Base-by-base conservation (phyloP, 306 rosid species). In the Pterocarpus macrocarpus region DNA sequence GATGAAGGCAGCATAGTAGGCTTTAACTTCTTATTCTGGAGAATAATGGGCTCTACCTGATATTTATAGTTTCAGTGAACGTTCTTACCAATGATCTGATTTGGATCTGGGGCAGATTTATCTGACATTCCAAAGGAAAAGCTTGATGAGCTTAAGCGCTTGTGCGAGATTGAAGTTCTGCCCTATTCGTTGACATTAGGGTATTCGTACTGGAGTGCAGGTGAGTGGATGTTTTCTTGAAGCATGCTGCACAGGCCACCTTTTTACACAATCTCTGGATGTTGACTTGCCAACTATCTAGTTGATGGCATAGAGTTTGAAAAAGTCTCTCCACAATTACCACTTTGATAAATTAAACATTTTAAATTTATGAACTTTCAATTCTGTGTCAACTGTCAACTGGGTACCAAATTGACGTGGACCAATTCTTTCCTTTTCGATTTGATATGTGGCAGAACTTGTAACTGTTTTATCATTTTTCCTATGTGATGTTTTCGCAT, bases 121-220 rank as follows among this genome's bases (percentile, higher is more conserved):
- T 89, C 93, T 1, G 91, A 87, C 78, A 87, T 93, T 73, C 98
- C 98, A 4, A 88, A 87, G 5, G 56, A 81, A 32, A 91, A 85
- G 85, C 83, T 90, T 82, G 86, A 86, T 32, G 93, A 93, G 82
- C 81, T 95, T 41, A 91, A 88, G 86, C 83, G 71, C 22, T 64
- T 92, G 63, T 95, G 98, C 78, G 55, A 86, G 88, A 83, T 89
- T 80, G 97, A 95, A 79, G 94, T 93, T 56, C 81, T 95, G 73
- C 94, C 98, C 9, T 90, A 91, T 88, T 83, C 90, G 2, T 78
- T 93, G 83, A 90, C 96, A 0, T 89, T 95, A 41, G 98, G 97
- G 59, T 95, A 95, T 86, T 89, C 99, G 9, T 87, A 95, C 77
- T 95, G 99, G 99, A 86, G 86, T 80, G 90, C 98, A 84, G 98